Conservation (phyloP, 208 protist species). For the Angomonas deanei region DNA sequence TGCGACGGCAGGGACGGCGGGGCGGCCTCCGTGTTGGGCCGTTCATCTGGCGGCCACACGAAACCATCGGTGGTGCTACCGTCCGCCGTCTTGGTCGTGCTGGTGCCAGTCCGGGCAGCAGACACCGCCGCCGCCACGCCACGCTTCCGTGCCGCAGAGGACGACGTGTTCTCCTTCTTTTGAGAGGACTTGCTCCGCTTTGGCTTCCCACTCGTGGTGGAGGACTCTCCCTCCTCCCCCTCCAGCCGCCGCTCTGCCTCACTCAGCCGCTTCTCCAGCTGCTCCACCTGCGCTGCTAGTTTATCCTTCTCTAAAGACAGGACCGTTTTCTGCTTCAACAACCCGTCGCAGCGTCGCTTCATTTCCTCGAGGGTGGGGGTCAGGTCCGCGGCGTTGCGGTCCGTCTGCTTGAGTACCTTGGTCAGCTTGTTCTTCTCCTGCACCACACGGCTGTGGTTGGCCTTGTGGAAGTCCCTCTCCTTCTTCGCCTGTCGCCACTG, state of each 20-base stretch:
- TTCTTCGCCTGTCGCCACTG: conserved; percentile 81
- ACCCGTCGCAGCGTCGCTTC: conserved; percentile 67
- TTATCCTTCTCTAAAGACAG: conserved; percentile 79
- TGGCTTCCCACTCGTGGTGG: conserved; percentile 14
- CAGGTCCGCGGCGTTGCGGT: conserved; percentile 65
- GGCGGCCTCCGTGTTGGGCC: not conserved
- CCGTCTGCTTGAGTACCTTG: conserved; percentile 68
- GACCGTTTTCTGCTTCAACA: conserved; percentile 81
- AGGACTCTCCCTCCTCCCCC: not conserved
- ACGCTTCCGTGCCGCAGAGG: conserved; percentile 1
- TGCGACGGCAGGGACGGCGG: not conserved
- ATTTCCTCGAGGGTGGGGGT: conserved; percentile 80
- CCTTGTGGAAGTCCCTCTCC: conserved; percentile 87
- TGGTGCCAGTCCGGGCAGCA: not conserved
- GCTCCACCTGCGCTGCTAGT: conserved; percentile 40
- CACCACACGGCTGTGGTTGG: conserved; percentile 82
- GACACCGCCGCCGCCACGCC: conserved; percentile 1
- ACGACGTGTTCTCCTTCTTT: conserved; percentile 1
- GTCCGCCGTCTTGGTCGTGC: not conserved
- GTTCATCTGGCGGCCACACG: conserved; percentile 8
- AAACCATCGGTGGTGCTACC: conserved; percentile 7
- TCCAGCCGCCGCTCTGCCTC: conserved; percentile 35
- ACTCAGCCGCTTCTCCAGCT: conserved; percentile 61
- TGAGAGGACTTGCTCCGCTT: conserved; percentile 7
- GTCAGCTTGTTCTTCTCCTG: conserved; percentile 78